phyloP scores from a whole-genome alignment of 495 filamentous ascomycete species.

The Neurospora cerealis region DNA sequence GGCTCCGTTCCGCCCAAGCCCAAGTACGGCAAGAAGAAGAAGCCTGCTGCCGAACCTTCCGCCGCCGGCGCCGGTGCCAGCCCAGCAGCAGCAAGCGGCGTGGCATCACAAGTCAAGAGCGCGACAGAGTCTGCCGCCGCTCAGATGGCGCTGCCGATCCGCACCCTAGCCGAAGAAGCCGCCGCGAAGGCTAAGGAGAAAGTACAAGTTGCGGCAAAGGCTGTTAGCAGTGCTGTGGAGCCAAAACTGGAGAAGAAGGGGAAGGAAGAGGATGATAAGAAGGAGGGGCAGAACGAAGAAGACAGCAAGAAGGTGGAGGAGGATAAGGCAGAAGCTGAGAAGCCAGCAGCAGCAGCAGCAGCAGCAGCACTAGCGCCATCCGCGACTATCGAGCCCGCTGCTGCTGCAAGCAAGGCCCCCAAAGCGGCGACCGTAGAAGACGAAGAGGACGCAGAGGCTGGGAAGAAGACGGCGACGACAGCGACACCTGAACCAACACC shows the following conservation, averaged over 20 bases:
- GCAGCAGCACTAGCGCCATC: neutral
- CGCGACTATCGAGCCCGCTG: neutral
- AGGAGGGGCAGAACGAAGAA: constrained; percentile 1
- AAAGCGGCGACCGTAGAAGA: neutral
- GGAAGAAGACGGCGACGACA: neutral
- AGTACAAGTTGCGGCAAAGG: constrained; percentile 31
- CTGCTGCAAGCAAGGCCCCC: neutral
- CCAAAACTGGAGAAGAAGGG: constrained; percentile 19
- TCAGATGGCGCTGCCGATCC: constrained; percentile 40
- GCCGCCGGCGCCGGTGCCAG: constrained; percentile 28
- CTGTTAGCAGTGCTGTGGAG: constrained; percentile 20
- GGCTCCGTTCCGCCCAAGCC: constrained; percentile 23
- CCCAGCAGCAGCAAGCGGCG: constrained; percentile 9
- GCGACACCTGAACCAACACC: neutral
- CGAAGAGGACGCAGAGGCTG: neutral
- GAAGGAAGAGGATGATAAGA: constrained; percentile 21
- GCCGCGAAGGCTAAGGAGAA: constrained; percentile 52
- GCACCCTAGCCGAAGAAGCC: constrained; percentile 59
- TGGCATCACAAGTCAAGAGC: constrained; percentile 7
- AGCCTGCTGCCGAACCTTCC: constrained; percentile 15
- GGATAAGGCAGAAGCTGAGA: neutral
- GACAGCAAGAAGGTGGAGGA: neutral
- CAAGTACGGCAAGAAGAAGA: constrained; percentile 13
- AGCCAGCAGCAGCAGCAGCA: neutral
- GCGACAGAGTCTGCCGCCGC: constrained; percentile 11